Conservation (phyloP, 129 eudicot species). For the Pseudognaphalium luteoalbum region DNA sequence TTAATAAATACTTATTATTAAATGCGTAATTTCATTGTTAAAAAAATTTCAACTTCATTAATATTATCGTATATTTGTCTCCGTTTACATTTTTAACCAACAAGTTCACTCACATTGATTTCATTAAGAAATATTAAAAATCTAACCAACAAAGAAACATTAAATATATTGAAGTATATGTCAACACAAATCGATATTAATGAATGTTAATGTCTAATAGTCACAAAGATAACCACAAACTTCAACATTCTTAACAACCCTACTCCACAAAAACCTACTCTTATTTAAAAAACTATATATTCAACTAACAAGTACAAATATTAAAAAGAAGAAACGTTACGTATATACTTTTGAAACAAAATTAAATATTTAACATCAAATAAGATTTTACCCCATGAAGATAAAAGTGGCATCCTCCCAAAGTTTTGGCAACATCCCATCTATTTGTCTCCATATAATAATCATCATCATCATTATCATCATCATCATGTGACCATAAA, state of each 20-base stretch:
- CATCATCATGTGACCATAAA: slow-evolving; percentile 14
- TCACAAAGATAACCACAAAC: not conserved
- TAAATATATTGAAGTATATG: too few species aligned
- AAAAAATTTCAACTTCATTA: too few species aligned
- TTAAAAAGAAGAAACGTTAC: slow-evolving; percentile 11
- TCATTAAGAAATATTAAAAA: too few species aligned
- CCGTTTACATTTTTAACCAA: too few species aligned
- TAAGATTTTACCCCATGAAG: not conserved
- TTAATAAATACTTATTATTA: too few species aligned
- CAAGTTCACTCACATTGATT: not conserved
- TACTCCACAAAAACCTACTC: not conserved
- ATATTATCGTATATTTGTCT: too few species aligned
- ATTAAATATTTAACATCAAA: slow-evolving; percentile 1
- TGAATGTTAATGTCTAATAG: too few species aligned
- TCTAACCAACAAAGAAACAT: too few species aligned
- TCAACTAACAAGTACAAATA: not conserved
- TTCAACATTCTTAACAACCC: not conserved
- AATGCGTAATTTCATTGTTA: too few species aligned
- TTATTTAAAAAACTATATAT: not conserved
- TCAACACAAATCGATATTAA: too few species aligned
- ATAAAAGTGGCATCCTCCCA: slow-evolving; percentile 25
- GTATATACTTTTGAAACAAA: not conserved
- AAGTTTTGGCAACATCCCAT: slow-evolving; percentile 38
- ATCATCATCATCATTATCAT: slow-evolving; percentile 7
- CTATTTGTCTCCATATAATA: slow-evolving; percentile 16